Evolutionary conservation across 345 rosid species (phyloP).

Genomic region (Litchi chinensis): DNA sequence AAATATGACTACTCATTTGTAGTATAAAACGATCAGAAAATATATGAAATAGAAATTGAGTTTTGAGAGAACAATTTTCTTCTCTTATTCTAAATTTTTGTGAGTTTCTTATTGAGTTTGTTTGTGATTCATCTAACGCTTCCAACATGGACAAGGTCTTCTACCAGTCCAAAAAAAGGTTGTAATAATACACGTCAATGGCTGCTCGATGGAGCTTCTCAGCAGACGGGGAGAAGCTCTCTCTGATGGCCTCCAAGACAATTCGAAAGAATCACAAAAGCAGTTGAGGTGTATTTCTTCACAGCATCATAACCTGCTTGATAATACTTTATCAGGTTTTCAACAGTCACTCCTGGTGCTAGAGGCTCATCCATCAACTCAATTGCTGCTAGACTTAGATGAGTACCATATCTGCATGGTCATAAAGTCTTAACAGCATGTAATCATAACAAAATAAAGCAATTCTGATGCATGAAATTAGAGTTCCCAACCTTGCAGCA

Average conservation of each 20-base stretch:
- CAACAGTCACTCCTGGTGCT: conserved; percentile 28
- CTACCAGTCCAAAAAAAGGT: conserved; percentile 19
- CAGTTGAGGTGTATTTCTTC: conserved; percentile 32
- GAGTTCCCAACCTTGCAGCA: conserved; percentile 15
- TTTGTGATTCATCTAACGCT: no score
- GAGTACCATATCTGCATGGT: conserved; percentile 19
- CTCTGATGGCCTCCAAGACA: conserved; percentile 31
- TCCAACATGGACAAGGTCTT: conserved; percentile 16
- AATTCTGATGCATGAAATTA: not conserved
- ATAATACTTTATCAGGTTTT: conserved; percentile 32
- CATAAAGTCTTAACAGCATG: not conserved
- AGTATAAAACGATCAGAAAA: no score
- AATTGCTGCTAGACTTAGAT: conserved; percentile 29
- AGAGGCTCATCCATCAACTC: conserved; percentile 48
- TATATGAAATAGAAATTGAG: no score
- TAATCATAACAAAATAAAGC: not conserved
- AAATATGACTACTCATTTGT: no score
- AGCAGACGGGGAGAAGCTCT: conserved; percentile 35
- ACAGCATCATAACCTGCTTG: conserved; percentile 40
- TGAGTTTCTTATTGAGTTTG: no score
- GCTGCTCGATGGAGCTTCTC: conserved; percentile 24
- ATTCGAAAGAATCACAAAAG: conserved; percentile 38
- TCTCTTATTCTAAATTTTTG: no score
- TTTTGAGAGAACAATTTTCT: no score
- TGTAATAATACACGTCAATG: conserved; percentile 48